Percentiles rank a stretch among this genome's conserved stretches.
Evolutionary conservation across 2,329 filamentous ascomycete species (phyloP).

Genomic region (Nemania sp.): DNA sequence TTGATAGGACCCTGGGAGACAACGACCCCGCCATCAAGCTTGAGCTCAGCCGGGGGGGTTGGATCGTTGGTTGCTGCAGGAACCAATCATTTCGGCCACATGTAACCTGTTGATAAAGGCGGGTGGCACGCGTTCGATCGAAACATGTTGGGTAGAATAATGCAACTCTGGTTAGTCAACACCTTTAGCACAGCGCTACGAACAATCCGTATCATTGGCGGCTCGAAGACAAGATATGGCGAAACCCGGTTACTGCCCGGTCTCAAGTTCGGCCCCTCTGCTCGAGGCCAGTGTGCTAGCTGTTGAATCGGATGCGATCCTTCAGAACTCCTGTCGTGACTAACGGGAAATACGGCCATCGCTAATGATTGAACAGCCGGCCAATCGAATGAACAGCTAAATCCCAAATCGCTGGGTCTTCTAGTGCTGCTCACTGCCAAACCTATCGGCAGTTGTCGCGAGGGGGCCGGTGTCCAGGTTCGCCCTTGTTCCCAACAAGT

Average conservation of each 20-base stretch:
- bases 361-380: neutral
- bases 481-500: neutral
- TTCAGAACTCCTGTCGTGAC: neutral
- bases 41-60: slow-evolving; percentile 10
- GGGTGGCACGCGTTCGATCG: slow-evolving; percentile 16
- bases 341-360: neutral
- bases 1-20: slow-evolving; percentile 6
- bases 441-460: neutral
- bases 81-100: slow-evolving; percentile 40
- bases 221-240: slow-evolving; percentile 1
- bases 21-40: slow-evolving; percentile 11
- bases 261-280: neutral
- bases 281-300: neutral
- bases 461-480: neutral
- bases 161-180: slow-evolving; percentile 1
- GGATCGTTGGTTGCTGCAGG: slow-evolving; percentile 10
- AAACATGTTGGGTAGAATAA: neutral
- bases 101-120: slow-evolving; percentile 23
- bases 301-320: neutral
- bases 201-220: neutral
- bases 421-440: neutral
- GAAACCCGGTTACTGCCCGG: neutral
- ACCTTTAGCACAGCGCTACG: neutral
- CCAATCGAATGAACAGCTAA: neutral
- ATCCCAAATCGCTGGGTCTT: neutral